phyloP scores from a whole-genome alignment of 768 basidiomycete genomes.

The Amanita rubescens region DNA sequence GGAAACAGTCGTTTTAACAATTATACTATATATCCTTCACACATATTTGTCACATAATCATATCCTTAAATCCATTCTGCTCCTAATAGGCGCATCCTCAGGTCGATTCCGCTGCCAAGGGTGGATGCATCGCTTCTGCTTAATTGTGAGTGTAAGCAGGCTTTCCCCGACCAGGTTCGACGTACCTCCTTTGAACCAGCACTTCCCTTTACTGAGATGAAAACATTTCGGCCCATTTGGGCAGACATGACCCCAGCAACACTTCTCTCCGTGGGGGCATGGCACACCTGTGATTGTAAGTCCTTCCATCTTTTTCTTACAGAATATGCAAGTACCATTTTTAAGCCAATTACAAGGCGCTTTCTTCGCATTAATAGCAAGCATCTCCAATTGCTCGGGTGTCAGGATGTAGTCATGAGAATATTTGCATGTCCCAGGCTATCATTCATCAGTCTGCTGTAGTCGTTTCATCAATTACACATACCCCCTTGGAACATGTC shows the following conservation, averaged over 20 bases:
- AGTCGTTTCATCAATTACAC: constrained; percentile 11
- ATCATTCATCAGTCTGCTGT: background rate
- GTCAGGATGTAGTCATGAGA: constrained; percentile 75
- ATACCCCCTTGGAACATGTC: constrained; percentile 72
- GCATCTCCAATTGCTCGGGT: constrained; percentile 60
- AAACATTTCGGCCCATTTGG: constrained; percentile 71
- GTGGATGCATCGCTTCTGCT: constrained; percentile 40
- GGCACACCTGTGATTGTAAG: constrained; percentile 40
- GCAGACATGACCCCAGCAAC: constrained; percentile 82
- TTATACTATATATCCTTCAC: background rate
- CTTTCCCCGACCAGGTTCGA: background rate
- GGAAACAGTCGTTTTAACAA: constrained; percentile 13
- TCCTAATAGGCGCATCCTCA: background rate
- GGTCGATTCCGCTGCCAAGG: constrained; percentile 9
- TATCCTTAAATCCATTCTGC: constrained; percentile 4
- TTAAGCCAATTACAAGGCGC: constrained; percentile 83
- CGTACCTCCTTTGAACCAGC: constrained; percentile 79
- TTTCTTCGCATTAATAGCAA: constrained; percentile 75
- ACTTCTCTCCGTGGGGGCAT: constrained; percentile 69
- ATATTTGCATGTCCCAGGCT: constrained; percentile 70
- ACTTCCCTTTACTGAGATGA: constrained; percentile 72
- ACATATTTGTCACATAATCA: constrained; percentile 11
- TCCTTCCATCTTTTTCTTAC: background rate
- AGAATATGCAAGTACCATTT: constrained; percentile 42
- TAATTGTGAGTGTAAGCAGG: background rate